Percentiles rank a stretch among this genome's conserved stretches.
Evolutionary conservation across 2,329 filamentous ascomycete genomes (phyloP).

Genomic region (Cladophialophora psammophila): DNA sequence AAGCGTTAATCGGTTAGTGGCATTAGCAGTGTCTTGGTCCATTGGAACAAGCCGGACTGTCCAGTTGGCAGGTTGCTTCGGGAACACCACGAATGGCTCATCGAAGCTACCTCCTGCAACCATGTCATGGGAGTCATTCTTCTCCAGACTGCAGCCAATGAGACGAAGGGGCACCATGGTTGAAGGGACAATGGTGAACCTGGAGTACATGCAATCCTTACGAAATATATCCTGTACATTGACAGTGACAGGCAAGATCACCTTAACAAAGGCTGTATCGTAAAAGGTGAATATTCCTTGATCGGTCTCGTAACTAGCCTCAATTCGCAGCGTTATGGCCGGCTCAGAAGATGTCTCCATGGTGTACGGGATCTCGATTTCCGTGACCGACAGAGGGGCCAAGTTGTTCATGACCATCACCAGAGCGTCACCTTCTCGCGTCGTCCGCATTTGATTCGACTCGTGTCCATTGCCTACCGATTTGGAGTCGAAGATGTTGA

Average conservation of each 20-base stretch:
- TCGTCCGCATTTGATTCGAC: constrained; percentile 41
- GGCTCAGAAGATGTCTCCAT: constrained; percentile 75
- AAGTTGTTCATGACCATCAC: constrained; percentile 31
- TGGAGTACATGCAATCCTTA: constrained; percentile 78
- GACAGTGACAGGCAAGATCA: constrained; percentile 84
- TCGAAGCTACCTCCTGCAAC: constrained; percentile 56
- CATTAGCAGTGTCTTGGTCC: background rate
- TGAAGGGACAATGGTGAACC: constrained; percentile 88
- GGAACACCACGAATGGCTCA: constrained; percentile 69
- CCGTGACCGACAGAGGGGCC: constrained; percentile 42
- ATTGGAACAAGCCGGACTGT: constrained; percentile 32
- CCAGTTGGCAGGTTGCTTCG: constrained; percentile 76
- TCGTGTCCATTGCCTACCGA: constrained; percentile 55
- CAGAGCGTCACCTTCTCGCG: constrained; percentile 34
- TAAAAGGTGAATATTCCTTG: constrained; percentile 71
- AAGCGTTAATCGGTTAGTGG: constrained; percentile 54
- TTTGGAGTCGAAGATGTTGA: constrained; percentile 67
- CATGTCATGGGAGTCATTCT: constrained; percentile 68
- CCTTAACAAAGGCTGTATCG: constrained; percentile 68
- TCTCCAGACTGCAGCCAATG: constrained; percentile 73
- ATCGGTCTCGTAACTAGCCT: constrained; percentile 75
- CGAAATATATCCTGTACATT: constrained; percentile 98
- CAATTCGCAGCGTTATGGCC: constrained; percentile 68
- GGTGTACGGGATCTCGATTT: constrained; percentile 77
- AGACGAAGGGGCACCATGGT: constrained; percentile 77